These are phyloP conservation scores for Cladophialophora bantiana DNA, from an alignment of 2,329 filamentous ascomycete genomes.

Conservation along the genomic window DNA sequence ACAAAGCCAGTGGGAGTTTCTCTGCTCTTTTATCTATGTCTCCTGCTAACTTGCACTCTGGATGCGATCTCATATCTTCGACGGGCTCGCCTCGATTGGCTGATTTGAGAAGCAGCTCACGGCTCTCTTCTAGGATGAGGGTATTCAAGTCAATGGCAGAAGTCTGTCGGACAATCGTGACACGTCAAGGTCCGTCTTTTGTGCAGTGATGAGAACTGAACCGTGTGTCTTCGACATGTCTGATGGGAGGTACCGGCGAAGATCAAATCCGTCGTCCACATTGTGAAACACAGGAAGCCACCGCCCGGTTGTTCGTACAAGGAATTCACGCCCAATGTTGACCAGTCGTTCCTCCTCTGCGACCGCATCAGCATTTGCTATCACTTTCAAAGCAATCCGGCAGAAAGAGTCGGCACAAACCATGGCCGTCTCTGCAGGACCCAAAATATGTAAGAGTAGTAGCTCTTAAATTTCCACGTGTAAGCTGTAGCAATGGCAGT, in stretches of 20 bases:
- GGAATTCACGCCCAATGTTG: constrained; percentile 9
- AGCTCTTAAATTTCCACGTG: constrained; percentile 15
- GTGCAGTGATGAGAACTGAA: constrained; percentile 8
- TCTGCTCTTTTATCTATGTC: constrained; percentile 4
- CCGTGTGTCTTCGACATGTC: not conserved
- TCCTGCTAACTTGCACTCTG: constrained; percentile 5
- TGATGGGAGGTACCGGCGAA: constrained; percentile 1
- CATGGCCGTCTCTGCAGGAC: constrained; percentile 11
- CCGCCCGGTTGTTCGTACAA: not conserved
- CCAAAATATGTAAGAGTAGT: constrained; percentile 10
- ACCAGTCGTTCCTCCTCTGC: constrained; percentile 10
- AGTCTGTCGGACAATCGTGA: too few relatives aligned
- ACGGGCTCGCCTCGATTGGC: too few relatives aligned
- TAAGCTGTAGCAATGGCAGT: constrained; percentile 9
- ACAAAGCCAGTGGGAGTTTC: constrained; percentile 4
- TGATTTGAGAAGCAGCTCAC: too few relatives aligned
- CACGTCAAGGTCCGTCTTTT: not conserved
- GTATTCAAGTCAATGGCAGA: too few relatives aligned
- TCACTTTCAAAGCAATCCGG: too few relatives aligned
- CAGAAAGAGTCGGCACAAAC: constrained; percentile 9
- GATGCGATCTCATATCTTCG: constrained; percentile 9
- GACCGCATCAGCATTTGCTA: not conserved
- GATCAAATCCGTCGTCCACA: constrained; percentile 1
- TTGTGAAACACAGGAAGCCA: constrained; percentile 14
- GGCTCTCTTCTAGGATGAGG: too few relatives aligned